These are phyloP conservation scores for Thalassiosira profunda DNA, from an alignment of 108 stramenopile genomes.

Conservation along the genomic window DNA sequence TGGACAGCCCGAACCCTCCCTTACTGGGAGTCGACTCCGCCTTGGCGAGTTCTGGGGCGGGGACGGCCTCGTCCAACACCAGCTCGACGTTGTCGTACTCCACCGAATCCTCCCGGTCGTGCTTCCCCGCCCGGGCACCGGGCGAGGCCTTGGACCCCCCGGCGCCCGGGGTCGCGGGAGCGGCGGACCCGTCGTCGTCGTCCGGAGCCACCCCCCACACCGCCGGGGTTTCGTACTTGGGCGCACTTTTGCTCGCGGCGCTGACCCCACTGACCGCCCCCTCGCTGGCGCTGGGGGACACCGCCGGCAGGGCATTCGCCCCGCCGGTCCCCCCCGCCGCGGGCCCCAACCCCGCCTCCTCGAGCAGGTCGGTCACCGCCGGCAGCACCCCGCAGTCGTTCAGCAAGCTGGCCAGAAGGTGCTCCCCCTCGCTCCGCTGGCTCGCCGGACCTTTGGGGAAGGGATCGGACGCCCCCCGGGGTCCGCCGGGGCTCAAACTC, in stretches of 20 bases:
- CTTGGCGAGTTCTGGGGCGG: background rate
- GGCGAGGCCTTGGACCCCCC: background rate
- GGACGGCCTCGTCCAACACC: background rate
- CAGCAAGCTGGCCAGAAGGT: background rate
- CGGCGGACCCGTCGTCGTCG: background rate
- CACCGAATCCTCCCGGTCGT: background rate
- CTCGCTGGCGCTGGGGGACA: background rate
- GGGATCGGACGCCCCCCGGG: background rate
- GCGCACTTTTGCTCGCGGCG: background rate
- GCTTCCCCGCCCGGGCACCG: background rate
- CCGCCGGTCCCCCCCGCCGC: background rate
- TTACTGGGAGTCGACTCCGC: background rate
- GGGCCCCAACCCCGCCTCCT: background rate
- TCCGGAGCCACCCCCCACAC: constrained; percentile 1
- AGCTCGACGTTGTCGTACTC: constrained; percentile 4
- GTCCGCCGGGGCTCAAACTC: background rate
- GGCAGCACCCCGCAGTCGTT: background rate
- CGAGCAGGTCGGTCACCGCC: background rate
- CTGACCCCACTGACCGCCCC: background rate
- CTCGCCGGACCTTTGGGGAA: too few relatives aligned
- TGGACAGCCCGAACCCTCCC: background rate
- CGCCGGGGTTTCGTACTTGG: background rate
- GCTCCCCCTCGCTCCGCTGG: background rate
- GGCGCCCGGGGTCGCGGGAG: too few relatives aligned
- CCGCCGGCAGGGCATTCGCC: too few relatives aligned